Evolutionary conservation across 2,329 filamentous ascomycete genomes (phyloP).

Genomic region (Cladosporium sp.): DNA sequence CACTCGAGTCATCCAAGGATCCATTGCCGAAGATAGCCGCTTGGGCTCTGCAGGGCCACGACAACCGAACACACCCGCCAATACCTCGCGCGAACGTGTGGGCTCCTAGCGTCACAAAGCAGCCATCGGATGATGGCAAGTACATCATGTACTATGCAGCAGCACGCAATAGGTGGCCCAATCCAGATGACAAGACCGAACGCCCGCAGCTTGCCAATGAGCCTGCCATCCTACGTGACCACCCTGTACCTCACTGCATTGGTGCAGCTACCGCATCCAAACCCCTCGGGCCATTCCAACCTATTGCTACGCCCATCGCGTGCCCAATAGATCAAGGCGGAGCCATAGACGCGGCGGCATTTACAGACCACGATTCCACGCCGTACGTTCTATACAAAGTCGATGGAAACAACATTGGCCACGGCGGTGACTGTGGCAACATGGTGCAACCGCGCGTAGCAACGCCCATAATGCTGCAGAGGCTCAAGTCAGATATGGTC

Average conservation of each 20-base stretch:
- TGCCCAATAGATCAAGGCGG: constrained; percentile 29
- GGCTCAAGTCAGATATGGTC: constrained; percentile 26
- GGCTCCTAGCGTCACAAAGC: constrained; percentile 30
- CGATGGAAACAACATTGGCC: constrained; percentile 33
- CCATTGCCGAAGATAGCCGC: constrained; percentile 27
- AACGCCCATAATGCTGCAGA: constrained; percentile 34
- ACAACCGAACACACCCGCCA: background rate
- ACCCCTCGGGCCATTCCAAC: constrained; percentile 28
- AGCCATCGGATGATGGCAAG: constrained; percentile 22
- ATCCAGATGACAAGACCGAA: background rate
- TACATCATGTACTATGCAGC: constrained; percentile 34
- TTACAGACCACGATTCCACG: constrained; percentile 23
- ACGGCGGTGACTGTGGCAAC: constrained; percentile 32
- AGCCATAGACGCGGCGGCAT: constrained; percentile 31
- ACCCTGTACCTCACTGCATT: constrained; percentile 31
- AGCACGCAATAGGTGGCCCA: background rate
- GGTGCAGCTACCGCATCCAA: constrained; percentile 30
- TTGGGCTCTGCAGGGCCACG: constrained; percentile 21
- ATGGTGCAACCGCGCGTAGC: constrained; percentile 19
- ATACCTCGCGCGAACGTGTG: constrained; percentile 24
- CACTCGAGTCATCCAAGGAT: constrained; percentile 25
- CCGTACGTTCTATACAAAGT: constrained; percentile 33
- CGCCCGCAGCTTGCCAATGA: background rate
- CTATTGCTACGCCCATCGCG: constrained; percentile 21
- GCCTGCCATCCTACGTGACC: constrained; percentile 10